Conservation (phyloP, 371 early-diverging fungal genomes). For the Circinella minor region DNA sequence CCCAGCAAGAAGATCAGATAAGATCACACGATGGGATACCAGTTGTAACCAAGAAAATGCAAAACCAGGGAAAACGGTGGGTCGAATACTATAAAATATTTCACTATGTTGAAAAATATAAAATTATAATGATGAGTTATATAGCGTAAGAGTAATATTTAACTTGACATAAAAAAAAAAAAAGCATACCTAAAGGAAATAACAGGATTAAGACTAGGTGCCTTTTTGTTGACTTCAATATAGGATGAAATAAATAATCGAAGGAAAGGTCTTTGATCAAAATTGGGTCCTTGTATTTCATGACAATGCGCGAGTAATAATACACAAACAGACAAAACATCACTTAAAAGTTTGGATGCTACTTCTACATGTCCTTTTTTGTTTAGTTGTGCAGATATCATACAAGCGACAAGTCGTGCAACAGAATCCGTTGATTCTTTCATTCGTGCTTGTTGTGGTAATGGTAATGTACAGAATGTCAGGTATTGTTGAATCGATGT, state of each 20-base stretch:
- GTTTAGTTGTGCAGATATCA: slow-evolving; percentile 39
- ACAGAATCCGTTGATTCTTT: slow-evolving; percentile 83
- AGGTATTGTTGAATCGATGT: slow-evolving; percentile 75
- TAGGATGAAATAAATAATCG: slow-evolving; percentile 88
- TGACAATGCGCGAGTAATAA: slow-evolving; percentile 85
- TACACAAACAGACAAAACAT: slow-evolving; percentile 83
- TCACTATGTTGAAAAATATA: slow-evolving; percentile 54
- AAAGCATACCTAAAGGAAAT: slow-evolving; percentile 34
- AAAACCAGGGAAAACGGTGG: slow-evolving; percentile 90
- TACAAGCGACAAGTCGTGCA: slow-evolving; percentile 73
- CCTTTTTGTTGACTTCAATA: slow-evolving; percentile 74
- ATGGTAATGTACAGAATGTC: slow-evolving; percentile 48
- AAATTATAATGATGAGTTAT: no score
- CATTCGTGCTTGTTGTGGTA: slow-evolving; percentile 49
- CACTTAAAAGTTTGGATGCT: slow-evolving; percentile 67
- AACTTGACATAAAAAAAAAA: not conserved
- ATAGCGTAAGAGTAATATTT: not conserved
- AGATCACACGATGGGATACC: slow-evolving; percentile 86
- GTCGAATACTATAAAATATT: slow-evolving; percentile 85
- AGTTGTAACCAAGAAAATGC: slow-evolving; percentile 95
- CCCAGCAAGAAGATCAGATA: slow-evolving; percentile 78
- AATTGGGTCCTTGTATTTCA: slow-evolving; percentile 71
- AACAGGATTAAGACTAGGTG: slow-evolving; percentile 32
- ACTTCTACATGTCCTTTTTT: slow-evolving; percentile 52
- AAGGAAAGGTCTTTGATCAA: slow-evolving; percentile 92